Evolutionary conservation across 164 flowering plant genomes (phyloP).

Genomic region (Akebia trifoliata): DNA sequence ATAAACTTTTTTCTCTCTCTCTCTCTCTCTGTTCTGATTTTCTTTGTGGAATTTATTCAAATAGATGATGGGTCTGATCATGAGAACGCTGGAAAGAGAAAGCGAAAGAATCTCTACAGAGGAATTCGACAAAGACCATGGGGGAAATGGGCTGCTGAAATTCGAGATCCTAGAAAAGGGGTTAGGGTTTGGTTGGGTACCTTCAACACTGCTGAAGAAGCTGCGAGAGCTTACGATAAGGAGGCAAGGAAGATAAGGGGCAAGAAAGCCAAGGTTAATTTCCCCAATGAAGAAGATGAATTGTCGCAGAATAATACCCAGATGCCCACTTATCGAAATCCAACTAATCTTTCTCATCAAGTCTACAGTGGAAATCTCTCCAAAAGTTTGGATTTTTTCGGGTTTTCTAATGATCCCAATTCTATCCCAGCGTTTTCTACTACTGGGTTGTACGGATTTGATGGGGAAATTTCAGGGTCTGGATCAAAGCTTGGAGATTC

Average conservation of each 20-base stretch:
- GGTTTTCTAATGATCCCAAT: constrained; percentile 3
- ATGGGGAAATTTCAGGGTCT: constrained; percentile 13
- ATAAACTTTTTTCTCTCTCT: neutral
- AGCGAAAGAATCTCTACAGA: constrained; percentile 79
- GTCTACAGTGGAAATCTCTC: neutral
- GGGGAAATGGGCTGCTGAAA: constrained; percentile 79
- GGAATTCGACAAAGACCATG: constrained; percentile 67
- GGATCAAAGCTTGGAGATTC: constrained; percentile 9
- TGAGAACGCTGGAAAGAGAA: constrained; percentile 34
- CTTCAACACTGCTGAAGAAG: constrained; percentile 88
- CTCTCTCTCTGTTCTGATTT: constrained; percentile 2
- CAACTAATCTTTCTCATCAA: neutral
- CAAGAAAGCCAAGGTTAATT: constrained; percentile 85
- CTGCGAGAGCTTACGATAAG: constrained; percentile 85
- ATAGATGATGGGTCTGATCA: neutral
- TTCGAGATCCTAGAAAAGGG: constrained; percentile 92
- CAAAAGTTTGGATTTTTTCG: constrained; percentile 13
- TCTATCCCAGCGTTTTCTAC: neutral
- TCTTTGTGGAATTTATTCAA: neutral
- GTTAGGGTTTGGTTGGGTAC: constrained; percentile 95
- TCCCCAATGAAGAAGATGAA: constrained; percentile 60
- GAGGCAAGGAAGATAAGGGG: constrained; percentile 90
- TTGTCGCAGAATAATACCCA: neutral
- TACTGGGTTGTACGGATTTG: constrained; percentile 1
- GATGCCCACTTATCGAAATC: neutral